Base-by-base conservation (phyloP, 345 rosid species). In the Dovyalis caffra region DNA sequence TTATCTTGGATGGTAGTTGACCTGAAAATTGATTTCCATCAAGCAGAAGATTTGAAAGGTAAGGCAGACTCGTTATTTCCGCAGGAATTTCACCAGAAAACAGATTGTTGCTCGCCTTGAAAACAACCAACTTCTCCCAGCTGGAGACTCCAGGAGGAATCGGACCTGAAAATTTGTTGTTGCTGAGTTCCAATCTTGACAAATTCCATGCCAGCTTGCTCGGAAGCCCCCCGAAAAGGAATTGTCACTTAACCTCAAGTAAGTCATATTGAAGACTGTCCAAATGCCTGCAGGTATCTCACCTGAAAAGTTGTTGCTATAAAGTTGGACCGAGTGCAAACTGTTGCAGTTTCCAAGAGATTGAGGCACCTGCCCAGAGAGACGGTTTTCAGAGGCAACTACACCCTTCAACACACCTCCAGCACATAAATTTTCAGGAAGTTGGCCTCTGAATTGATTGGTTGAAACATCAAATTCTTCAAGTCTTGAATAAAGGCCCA, bases 81-180 rank as follows among this genome's bases (percentile, higher is more conserved):
- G 60, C 76, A 0, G 98, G 94, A 18, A 95, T 75, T 77, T 74
- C 71, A 14, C 96, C 96, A 0, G 94, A 89, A 20, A 95, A 74
- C 6, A 77, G 75, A 77, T 95, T 95, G 85, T 93, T 89, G 67
- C 91, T 86, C 2, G 94, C 98, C 35, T 83, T 29, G 37, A 95
- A 84, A 60, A 81, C 92, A 4, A 23, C 68, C 81, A 95, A 26
- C 37, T 81, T 83, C 8, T 81, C 82, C 96, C 97, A 93, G 51
- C 85, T 72, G 26, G 83, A 85, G 25, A 87, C 77, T 9, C 34
- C 81, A 14, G 21, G 40, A 1, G 96, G 99, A 73, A 95, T 89
- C 75, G 80, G 85, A 45, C 99, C 99, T 0, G 91, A 88, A 75
- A 95, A 91, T 20, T 21, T 38, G 76, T 95, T 95, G 88, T 89